Conservation (phyloP, 805 yeast species). For the Candida corydali region DNA sequence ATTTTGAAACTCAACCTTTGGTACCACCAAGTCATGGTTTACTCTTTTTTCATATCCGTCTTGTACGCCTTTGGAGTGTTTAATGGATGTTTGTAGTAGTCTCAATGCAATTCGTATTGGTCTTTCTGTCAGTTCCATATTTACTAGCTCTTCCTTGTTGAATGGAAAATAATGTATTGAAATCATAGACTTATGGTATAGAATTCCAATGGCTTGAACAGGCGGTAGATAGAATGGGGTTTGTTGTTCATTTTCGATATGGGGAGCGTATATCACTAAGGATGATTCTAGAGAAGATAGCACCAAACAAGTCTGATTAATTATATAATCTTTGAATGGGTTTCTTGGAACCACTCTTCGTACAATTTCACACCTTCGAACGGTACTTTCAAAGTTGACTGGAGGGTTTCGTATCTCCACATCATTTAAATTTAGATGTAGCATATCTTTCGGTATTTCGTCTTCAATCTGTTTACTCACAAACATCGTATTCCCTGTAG, state of each 20-base stretch:
- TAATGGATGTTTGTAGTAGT: constrained; percentile 70
- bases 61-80: constrained; percentile 81
- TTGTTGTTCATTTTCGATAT: constrained; percentile 52
- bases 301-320: constrained; percentile 78
- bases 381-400: constrained; percentile 13
- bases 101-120: constrained; percentile 79
- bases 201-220: constrained; percentile 72
- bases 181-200: constrained; percentile 43
- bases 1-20: constrained; percentile 78
- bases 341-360: constrained; percentile 89
- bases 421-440: constrained; percentile 33
- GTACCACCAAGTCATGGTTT: constrained; percentile 80
- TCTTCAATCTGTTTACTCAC: constrained; percentile 22
- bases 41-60: constrained; percentile 86
- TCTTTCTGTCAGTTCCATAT: constrained; percentile 48
- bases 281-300: constrained; percentile 36
- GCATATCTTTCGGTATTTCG: constrained; percentile 23
- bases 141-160: constrained; percentile 19
- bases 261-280: constrained; percentile 75
- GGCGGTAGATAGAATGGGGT: constrained; percentile 90
- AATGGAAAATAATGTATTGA: constrained; percentile 79
- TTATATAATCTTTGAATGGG: constrained; percentile 76
- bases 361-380: constrained; percentile 50
- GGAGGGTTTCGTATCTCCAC: constrained; percentile 27
- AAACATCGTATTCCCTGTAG: constrained; percentile 26